Evolutionary conservation across 2,329 filamentous ascomycete species (phyloP).

Genomic region (Elsinoe batatas): DNA sequence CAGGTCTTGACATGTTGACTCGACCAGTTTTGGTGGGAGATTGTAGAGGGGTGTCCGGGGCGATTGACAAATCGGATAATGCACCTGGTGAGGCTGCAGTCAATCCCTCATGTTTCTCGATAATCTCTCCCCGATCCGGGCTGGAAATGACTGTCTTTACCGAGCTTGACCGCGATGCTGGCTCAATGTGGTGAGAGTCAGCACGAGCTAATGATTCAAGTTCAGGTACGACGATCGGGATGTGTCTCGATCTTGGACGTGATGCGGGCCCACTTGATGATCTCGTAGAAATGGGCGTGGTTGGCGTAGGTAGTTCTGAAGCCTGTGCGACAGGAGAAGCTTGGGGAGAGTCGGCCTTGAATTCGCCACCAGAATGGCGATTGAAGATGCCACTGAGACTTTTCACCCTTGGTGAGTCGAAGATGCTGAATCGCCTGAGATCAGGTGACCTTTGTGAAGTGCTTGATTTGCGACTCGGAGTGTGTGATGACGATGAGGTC

Average conservation of each 20-base stretch:
- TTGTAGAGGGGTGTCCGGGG: conserved; percentile 20
- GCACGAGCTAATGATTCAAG: conserved; percentile 22
- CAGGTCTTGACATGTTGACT: conserved; percentile 32
- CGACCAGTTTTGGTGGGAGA: conserved; percentile 10
- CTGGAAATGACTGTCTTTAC: conserved; percentile 40
- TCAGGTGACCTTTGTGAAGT: not conserved
- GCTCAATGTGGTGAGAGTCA: not conserved
- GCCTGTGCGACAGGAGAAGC: not conserved
- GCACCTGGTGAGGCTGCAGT: conserved; percentile 27
- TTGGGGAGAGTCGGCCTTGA: not conserved
- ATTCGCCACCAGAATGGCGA: not conserved
- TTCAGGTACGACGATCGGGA: conserved; percentile 35
- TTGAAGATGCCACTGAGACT: not conserved
- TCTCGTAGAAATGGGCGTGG: not conserved
- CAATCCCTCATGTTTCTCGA: conserved; percentile 31
- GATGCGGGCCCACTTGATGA: conserved; percentile 14
- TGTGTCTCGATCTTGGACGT: conserved; percentile 30
- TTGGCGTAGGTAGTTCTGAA: not conserved
- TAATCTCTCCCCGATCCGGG: conserved; percentile 23
- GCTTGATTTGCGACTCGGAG: not conserved
- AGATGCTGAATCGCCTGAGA: conserved; percentile 1
- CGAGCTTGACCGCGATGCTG: conserved; percentile 18
- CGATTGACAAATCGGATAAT: conserved; percentile 17
- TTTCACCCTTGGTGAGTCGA: conserved; percentile 3
- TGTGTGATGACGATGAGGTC: not conserved